A percentile compares a stretch with the other conserved stretches of the same genome.
Conservation (phyloP, 2,329 filamentous ascomycete species). For the Trichoderma breve region DNA sequence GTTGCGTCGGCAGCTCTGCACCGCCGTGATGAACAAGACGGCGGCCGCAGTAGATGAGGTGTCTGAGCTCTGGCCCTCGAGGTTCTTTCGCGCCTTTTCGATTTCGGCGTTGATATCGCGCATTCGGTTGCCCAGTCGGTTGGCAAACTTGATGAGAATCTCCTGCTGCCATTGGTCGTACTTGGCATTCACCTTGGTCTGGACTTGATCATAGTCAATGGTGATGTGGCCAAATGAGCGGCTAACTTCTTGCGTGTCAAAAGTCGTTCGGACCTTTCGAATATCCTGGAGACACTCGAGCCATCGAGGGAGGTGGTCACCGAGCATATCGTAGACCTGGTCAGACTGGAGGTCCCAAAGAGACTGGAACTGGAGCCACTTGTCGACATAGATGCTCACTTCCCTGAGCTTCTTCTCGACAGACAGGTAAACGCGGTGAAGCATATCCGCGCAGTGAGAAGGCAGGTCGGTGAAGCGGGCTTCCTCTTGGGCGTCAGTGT, state of each 20-base stretch:
- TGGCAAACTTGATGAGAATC: constrained; percentile 88
- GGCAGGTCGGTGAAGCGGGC: constrained; percentile 81
- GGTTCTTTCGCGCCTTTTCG: constrained; percentile 81
- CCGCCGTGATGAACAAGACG: constrained; percentile 96
- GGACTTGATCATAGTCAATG: constrained; percentile 97
- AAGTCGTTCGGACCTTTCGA: constrained; percentile 89
- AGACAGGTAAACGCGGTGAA: constrained; percentile 76
- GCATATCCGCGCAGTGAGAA: constrained; percentile 73
- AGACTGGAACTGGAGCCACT: constrained; percentile 98
- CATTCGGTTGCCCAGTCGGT: constrained; percentile 84
- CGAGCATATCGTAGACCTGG: constrained; percentile 87
- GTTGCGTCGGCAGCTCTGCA: constrained; percentile 93
- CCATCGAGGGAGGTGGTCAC: constrained; percentile 90
- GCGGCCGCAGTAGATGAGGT: constrained; percentile 94
- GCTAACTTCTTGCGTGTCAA: constrained; percentile 94
- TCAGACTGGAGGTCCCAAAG: constrained; percentile 97
- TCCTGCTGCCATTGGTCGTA: constrained; percentile 99
- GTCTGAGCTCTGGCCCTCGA: constrained; percentile 89
- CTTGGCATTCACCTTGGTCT: constrained; percentile 97
- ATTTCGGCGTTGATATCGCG: constrained; percentile 90
- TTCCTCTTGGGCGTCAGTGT: constrained; percentile 63
- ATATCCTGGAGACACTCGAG: constrained; percentile 96
- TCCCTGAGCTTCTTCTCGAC: constrained; percentile 80
- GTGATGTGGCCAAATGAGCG: constrained; percentile 90
- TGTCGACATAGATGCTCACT: constrained; percentile 85